These are phyloP conservation scores for Rhizophora mangle DNA, from an alignment of 345 rosid genomes.

Conservation along the genomic window DNA sequence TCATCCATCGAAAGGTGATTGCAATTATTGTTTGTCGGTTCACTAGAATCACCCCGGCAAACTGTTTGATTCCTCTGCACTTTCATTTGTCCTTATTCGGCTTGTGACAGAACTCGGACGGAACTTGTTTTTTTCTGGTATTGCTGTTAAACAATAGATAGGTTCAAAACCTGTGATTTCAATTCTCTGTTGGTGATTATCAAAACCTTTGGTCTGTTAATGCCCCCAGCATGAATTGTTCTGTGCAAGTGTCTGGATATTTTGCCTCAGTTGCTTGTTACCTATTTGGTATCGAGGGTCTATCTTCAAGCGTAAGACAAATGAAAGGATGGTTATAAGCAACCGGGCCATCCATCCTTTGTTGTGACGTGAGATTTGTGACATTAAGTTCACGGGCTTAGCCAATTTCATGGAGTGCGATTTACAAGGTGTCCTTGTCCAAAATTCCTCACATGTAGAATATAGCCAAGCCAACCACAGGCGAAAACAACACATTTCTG, in stretches of 20 bases:
- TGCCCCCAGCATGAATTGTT: neutral
- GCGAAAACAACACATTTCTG: neutral
- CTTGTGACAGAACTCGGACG: too few relatives aligned
- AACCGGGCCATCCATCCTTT: slow-evolving; percentile 9
- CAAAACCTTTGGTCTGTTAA: neutral
- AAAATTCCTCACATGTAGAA: slow-evolving; percentile 37
- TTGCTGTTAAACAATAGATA: too few relatives aligned
- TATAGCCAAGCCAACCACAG: slow-evolving; percentile 12
- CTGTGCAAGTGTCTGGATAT: neutral
- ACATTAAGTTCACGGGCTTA: slow-evolving; percentile 51
- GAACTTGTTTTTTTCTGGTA: too few relatives aligned
- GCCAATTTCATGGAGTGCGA: neutral
- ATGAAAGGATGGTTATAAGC: slow-evolving; percentile 20
- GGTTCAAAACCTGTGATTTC: too few relatives aligned
- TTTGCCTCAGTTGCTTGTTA: too few relatives aligned
- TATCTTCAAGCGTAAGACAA: neutral
- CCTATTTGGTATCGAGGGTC: neutral
- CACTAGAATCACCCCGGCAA: too few relatives aligned
- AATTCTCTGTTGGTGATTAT: too few relatives aligned
- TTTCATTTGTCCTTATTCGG: too few relatives aligned
- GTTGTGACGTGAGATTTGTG: slow-evolving; percentile 38
- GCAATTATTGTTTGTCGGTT: too few relatives aligned
- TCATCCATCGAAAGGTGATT: too few relatives aligned
- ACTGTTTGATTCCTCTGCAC: too few relatives aligned
- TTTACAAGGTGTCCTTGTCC: slow-evolving; percentile 13